Base-by-base conservation (phyloP, 306 rosid genomes). In the Dryas alaskensis region DNA sequence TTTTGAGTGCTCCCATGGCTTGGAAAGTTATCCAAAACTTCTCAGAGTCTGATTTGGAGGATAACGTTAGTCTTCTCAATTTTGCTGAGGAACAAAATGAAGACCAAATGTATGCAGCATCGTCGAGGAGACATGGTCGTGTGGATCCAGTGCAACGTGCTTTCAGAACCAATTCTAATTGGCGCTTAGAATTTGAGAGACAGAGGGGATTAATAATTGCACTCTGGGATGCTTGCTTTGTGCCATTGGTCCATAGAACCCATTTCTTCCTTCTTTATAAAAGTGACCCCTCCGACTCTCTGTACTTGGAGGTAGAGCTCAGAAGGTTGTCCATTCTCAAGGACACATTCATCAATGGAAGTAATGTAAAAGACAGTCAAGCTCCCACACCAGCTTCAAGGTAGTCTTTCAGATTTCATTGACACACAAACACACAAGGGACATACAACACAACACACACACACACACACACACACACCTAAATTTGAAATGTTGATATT, bases 151-250 rank as follows among this genome's bases (percentile, higher is more conserved):
- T 2, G 64, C 62, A 71, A 27, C 72, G 77, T 57, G 49, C 52
- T 55, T 3, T 57, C 44, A 66, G 68, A 43, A 75, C 46, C 39
- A 8, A 73, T 61, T 73, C 68, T 39, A 60, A 75, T 14, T 86
- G 83, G 83, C 22, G 53, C 11, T 48, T 42, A 10, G 81, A 88
- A 71, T 84, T 89, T 75, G 95, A 89, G 79, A 87, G 74, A 74
- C 89, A 79, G 72, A 86, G 82, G 64, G 86, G 81, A 82, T 81
- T 84, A 19, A 87, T 88, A 83, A 69, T 94, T 66, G 76, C 87
- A 76, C 96, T 94, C 37, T 94, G 97, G 99, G 84, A 87, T 67
- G 79, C 75, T 62, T 92, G 93, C 85, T 79, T 84, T 71, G 89
- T 87, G 60, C 92, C 99, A 12, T 65, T 94, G 78, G 87, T 86